These are phyloP conservation scores for Eremothecium coryli DNA, from an alignment of 1,139 yeast genomes.

Conservation along the genomic window DNA sequence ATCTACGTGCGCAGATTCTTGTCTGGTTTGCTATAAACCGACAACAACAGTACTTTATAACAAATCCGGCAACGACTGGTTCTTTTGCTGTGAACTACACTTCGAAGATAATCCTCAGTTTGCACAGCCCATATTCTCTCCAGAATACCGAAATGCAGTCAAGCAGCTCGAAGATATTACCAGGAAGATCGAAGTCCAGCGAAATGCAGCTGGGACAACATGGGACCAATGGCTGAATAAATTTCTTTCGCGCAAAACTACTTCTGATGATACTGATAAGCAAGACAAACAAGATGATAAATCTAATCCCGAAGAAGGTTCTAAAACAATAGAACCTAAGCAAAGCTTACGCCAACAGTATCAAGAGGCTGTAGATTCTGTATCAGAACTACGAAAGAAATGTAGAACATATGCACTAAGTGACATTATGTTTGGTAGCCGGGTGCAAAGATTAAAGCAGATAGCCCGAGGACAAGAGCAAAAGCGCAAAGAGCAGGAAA, in stretches of 20 bases:
- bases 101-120: conserved; percentile 49
- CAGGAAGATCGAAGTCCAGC: conserved; percentile 34
- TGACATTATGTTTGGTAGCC: conserved; percentile 42
- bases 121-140: conserved; percentile 44
- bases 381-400: conserved; percentile 26
- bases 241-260: conserved; percentile 23
- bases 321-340: neutral
- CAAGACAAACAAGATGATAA: conserved; percentile 9
- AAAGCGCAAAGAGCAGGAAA: conserved; percentile 18
- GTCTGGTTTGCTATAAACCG: conserved; percentile 62
- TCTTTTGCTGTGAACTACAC: conserved; percentile 62
- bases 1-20: conserved; percentile 45
- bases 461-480: conserved; percentile 31
- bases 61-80: conserved; percentile 43
- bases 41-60: conserved; percentile 48
- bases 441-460: conserved; percentile 39
- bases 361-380: conserved; percentile 24
- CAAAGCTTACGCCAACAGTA: conserved; percentile 11
- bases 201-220: conserved; percentile 17
- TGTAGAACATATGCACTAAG: conserved; percentile 43
- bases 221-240: conserved; percentile 32
- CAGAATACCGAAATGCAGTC: conserved; percentile 40
- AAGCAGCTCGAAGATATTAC: conserved; percentile 35
- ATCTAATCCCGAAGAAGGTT: conserved; percentile 25
- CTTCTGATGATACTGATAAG: conserved; percentile 17